Conservation (phyloP, 257 asterid species). For the Schizonepeta tenuifolia region DNA sequence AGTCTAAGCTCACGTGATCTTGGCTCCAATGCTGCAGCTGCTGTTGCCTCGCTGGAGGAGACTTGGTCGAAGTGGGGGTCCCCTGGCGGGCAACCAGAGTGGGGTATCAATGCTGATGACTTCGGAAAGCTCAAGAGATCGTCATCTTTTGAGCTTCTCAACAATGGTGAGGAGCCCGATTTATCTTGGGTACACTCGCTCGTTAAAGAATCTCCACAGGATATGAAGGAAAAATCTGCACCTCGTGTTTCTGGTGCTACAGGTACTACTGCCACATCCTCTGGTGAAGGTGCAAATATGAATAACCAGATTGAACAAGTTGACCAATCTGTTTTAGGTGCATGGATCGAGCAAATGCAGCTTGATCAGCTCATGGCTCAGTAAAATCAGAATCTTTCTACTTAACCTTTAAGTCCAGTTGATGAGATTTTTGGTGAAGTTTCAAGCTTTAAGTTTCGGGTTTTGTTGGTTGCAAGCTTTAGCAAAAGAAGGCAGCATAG, state of each 20-base stretch:
- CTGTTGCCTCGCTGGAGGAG: conserved; percentile 54
- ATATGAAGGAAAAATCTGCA: conserved; percentile 47
- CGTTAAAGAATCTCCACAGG: conserved; percentile 79
- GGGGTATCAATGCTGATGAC: conserved; percentile 53
- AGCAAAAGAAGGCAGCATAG: conserved; percentile 41
- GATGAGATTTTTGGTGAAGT: conserved; percentile 39
- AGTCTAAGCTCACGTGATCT: conserved; percentile 83
- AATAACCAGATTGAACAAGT: conserved; percentile 47
- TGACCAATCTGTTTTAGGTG: conserved; percentile 61
- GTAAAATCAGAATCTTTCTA: conserved; percentile 40
- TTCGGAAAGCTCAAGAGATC: conserved; percentile 58
- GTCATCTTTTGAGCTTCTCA: conserved; percentile 64
- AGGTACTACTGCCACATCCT: conserved; percentile 39
- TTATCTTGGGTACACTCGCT: conserved; percentile 90
- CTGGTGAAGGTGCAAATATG: conserved; percentile 39
- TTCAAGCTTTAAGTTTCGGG: conserved; percentile 38
- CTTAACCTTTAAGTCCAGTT: conserved; percentile 34
- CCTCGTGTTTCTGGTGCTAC: conserved; percentile 36
- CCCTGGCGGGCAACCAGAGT: conserved; percentile 55
- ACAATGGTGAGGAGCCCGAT: conserved; percentile 77
- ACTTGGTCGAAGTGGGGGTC: conserved; percentile 72
- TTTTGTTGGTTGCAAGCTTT: conserved; percentile 40
- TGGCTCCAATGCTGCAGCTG: conserved; percentile 53
- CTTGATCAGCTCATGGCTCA: conserved; percentile 74
- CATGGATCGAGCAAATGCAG: conserved; percentile 77